Evolutionary conservation across 2,329 filamentous ascomycete genomes (phyloP), one percentile per base, ranked within the genome.

Genomic region (Monosporascus sp.): DNA sequence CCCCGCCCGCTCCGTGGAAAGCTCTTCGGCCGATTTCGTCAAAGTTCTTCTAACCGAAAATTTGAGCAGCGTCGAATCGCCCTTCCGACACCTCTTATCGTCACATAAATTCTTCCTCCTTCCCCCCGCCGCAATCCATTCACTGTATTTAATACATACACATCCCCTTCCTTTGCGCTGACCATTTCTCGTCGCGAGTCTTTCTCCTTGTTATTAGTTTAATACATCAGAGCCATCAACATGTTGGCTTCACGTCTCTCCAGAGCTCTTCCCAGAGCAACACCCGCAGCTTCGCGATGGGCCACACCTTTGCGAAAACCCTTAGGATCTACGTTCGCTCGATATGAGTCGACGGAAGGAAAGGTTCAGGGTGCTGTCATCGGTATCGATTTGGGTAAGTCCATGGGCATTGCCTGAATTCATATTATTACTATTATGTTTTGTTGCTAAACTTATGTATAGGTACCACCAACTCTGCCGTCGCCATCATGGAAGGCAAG

Each of bases 401-500:
- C 27, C 26, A 4, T 27, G 19, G 37, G 44, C 19, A 20, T 16
- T 41, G n/a, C n/a, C n/a, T n/a, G n/a, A n/a, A n/a, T n/a, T n/a
- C n/a, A n/a, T 6, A 3, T 31, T 31, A 9, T 11, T 31, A 31
- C 11, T 31, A 11, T 31, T 11, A 5, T 5, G 11, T 31, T 31
- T 4, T 31, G 27, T 31, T 9, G 27, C 27, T 31, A 31, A 31
- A 31, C 27, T 31, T 11, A 31, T 31, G 1, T 31, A 48, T 54
- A 87, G 84, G 85, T 71, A 97, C 93, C 71, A 97, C 93, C 67
- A 97, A 97, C 85, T 97, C 93, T 57, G 93, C 93, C 53, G 93
- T 97, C 58, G 93, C 92, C 69, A 81, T 97, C 62, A 96, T 97
- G 92, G 93, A 97, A 82, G 94, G 93, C 76, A 96, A 96, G 82